These are phyloP conservation scores for Westerdykella aurantiaca DNA, from an alignment of 2,329 filamentous ascomycete species.

Conservation along the genomic window DNA sequence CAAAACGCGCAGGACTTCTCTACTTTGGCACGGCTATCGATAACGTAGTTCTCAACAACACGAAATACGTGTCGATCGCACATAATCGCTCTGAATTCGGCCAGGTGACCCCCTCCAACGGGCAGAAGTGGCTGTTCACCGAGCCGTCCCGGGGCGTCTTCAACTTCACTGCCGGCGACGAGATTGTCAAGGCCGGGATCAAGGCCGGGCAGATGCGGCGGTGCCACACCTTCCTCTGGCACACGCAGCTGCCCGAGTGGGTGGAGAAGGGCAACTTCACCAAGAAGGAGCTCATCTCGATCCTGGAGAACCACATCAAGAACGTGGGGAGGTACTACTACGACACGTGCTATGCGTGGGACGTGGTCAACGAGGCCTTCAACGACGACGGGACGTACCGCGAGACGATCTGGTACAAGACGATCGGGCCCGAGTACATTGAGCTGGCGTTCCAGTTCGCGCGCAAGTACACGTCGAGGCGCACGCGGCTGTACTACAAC, in stretches of 20 bases:
- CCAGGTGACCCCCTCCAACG: constrained; percentile 59
- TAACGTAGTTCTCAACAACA: constrained; percentile 44
- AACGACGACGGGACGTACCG: constrained; percentile 54
- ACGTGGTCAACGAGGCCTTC: constrained; percentile 61
- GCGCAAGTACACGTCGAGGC: constrained; percentile 50
- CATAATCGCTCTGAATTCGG: constrained; percentile 56
- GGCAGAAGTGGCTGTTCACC: constrained; percentile 58
- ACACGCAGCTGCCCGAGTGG: constrained; percentile 52
- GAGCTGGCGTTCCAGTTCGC: constrained; percentile 52
- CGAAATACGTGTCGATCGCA: constrained; percentile 51
- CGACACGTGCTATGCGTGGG: constrained; percentile 58
- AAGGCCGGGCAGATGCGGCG: constrained; percentile 47
- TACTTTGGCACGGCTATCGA: constrained; percentile 58
- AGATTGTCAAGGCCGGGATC: constrained; percentile 38
- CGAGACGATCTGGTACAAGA: constrained; percentile 49
- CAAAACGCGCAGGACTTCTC: constrained; percentile 50
- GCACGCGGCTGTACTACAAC: constrained; percentile 58
- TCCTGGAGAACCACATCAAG: constrained; percentile 57
- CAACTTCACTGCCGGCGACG: constrained; percentile 53
- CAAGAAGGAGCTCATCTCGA: constrained; percentile 50
- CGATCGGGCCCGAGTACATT: constrained; percentile 54
- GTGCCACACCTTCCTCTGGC: constrained; percentile 58
- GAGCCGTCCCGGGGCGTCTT: constrained; percentile 55
- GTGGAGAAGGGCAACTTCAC: constrained; percentile 51
- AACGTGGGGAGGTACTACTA: constrained; percentile 54